Evolutionary conservation across 1,139 yeast genomes (phyloP).

Genomic region (Tardiomyces digboiensis): DNA sequence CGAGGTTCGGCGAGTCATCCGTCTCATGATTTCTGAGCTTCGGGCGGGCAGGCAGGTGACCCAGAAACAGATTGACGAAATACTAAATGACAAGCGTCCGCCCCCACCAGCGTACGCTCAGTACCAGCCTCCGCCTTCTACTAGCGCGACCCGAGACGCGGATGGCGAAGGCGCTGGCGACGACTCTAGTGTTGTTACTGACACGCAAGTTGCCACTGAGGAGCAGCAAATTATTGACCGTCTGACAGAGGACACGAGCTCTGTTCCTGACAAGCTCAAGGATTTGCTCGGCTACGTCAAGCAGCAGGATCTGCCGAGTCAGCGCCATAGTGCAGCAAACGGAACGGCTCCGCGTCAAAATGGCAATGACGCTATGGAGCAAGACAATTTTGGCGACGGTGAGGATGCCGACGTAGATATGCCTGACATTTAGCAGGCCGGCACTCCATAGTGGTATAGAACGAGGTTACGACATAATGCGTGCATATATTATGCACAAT

Average conservation of each 20-base stretch:
- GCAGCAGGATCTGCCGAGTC: slow-evolving; percentile 5
- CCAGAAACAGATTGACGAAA: slow-evolving; percentile 35
- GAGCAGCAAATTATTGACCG: slow-evolving; percentile 19
- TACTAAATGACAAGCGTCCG: slow-evolving; percentile 26
- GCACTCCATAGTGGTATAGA: too few species aligned
- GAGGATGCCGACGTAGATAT: slow-evolving; percentile 5
- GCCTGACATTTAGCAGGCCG: too few species aligned
- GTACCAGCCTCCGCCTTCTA: slow-evolving; percentile 1
- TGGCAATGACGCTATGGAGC: not conserved
- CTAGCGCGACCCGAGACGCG: slow-evolving; percentile 11
- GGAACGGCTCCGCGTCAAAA: not conserved
- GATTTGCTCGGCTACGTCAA: slow-evolving; percentile 10
- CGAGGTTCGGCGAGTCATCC: slow-evolving; percentile 55
- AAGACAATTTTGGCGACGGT: slow-evolving; percentile 5
- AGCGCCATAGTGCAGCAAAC: not conserved
- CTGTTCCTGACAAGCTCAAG: slow-evolving; percentile 8
- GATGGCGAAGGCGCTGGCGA: slow-evolving; percentile 16
- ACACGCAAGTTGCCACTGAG: slow-evolving; percentile 23
- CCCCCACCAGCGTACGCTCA: not conserved
- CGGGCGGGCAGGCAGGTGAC: slow-evolving; percentile 36
- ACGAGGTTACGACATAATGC: too few species aligned
- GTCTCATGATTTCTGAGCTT: slow-evolving; percentile 58
- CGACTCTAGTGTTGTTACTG: slow-evolving; percentile 22
- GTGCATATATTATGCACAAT: too few species aligned
- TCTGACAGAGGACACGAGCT: slow-evolving; percentile 5